phyloP scores from a whole-genome alignment of 768 basidiomycete genomes.

The Tylopilus subfusipes region DNA sequence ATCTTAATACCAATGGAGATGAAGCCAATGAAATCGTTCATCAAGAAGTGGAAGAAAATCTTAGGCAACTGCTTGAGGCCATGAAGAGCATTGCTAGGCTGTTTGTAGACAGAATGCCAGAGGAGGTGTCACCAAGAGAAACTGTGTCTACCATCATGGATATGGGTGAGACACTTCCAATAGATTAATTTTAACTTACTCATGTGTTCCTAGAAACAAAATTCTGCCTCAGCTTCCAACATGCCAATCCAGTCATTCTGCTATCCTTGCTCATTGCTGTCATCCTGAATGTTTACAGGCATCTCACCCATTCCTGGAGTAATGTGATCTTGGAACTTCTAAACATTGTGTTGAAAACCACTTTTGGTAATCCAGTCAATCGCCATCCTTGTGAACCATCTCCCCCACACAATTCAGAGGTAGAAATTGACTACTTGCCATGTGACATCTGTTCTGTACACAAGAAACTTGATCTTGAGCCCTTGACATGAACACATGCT shows the following conservation, averaged over 20 bases:
- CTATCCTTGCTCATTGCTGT: not conserved
- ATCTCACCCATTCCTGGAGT: not conserved
- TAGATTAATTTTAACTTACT: no score
- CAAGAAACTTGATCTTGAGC: not conserved
- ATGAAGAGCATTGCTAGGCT: not conserved
- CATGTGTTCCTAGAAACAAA: not conserved
- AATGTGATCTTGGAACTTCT: not conserved
- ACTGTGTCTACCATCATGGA: not conserved
- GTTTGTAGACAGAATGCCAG: not conserved
- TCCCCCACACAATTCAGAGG: no score
- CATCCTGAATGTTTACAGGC: not conserved
- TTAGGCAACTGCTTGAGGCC: not conserved
- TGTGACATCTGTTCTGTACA: not conserved
- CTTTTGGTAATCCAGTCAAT: no score
- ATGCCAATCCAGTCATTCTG: not conserved
- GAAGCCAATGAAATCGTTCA: not conserved
- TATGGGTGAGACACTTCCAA: no score
- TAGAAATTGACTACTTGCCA: not conserved
- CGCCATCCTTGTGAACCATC: no score
- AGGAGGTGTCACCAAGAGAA: not conserved
- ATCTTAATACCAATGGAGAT: not conserved
- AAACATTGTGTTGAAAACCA: not conserved
- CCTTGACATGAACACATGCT: not conserved
- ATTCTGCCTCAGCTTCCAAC: not conserved
- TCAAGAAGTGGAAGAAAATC: not conserved